phyloP scores from a whole-genome alignment of 129 eudicot genomes.

The Rutidosis leptorrhynchoides region DNA sequence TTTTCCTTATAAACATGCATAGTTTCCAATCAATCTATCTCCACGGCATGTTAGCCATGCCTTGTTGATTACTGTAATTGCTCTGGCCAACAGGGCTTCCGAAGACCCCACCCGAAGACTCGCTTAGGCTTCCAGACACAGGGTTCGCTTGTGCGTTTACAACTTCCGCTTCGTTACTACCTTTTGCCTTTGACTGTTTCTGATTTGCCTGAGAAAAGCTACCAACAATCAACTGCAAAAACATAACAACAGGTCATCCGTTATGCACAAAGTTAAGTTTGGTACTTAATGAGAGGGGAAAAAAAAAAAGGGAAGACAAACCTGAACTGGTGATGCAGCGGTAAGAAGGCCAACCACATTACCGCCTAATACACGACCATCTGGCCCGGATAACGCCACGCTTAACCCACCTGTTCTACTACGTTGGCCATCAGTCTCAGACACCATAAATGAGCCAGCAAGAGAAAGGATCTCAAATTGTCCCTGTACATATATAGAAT shows the following conservation, averaged over 20 bases:
- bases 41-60: constrained; percentile 42
- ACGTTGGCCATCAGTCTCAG: constrained; percentile 45
- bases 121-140: constrained; percentile 24
- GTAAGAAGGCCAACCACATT: constrained; percentile 65
- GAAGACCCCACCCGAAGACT: constrained; percentile 45
- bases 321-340: constrained; percentile 80
- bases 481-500: constrained; percentile 42
- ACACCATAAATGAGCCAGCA: constrained; percentile 51
- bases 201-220: constrained; percentile 33
- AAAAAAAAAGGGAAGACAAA: constrained; percentile 11
- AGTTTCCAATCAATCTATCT: constrained; percentile 23
- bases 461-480: constrained; percentile 58
- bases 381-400: constrained; percentile 59
- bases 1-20: background rate
- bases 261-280: background rate
- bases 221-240: constrained; percentile 48
- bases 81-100: constrained; percentile 42
- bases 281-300: background rate
- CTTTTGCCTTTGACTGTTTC: constrained; percentile 17
- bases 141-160: constrained; percentile 21
- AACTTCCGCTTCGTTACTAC: constrained; percentile 25
- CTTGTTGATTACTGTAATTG: constrained; percentile 33
- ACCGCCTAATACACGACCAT: constrained; percentile 72
- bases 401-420: constrained; percentile 51
- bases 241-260: background rate